phyloP scores from a whole-genome alignment of 768 basidiomycete genomes.

The Austroboletus eburneus region DNA sequence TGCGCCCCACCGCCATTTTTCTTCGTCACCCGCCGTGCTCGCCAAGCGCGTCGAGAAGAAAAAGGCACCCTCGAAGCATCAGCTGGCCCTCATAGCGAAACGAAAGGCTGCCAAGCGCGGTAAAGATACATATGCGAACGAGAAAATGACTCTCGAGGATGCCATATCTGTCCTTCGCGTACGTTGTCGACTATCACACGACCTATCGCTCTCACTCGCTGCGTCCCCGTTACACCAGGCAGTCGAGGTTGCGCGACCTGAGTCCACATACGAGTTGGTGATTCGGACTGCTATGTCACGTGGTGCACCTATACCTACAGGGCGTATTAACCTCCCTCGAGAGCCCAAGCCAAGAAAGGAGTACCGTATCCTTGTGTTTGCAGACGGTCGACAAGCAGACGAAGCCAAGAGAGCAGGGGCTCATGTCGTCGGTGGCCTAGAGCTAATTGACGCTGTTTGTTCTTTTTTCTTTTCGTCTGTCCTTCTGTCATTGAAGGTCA shows the following conservation, averaged over 20 bases:
- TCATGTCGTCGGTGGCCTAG: constrained; percentile 84
- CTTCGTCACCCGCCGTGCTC: constrained; percentile 43
- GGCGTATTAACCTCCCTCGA: constrained; percentile 79
- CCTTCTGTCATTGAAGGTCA: constrained; percentile 1
- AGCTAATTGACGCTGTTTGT: constrained; percentile 82
- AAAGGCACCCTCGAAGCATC: constrained; percentile 65
- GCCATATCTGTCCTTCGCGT: constrained; percentile 73
- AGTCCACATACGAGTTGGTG: constrained; percentile 73
- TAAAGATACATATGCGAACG: constrained; percentile 54
- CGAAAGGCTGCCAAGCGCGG: constrained; percentile 52
- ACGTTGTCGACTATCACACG: constrained; percentile 23
- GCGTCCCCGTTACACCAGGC: constrained; percentile 46
- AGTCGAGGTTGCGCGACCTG: constrained; percentile 75
- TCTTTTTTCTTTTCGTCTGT: background rate
- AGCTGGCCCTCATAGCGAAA: constrained; percentile 59
- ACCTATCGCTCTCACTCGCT: constrained; percentile 5
- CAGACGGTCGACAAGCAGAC: constrained; percentile 77
- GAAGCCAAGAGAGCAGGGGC: constrained; percentile 87
- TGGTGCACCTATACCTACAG: constrained; percentile 82
- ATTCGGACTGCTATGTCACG: constrained; percentile 76
- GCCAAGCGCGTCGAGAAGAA: constrained; percentile 50
- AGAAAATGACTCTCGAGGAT: constrained; percentile 61
- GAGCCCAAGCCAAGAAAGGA: constrained; percentile 69
- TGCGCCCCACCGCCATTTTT: constrained; percentile 37
- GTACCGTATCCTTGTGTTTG: constrained; percentile 89